These are phyloP conservation scores for Coemansia sp. DNA, from an alignment of 192 early-diverging fungal species.

Conservation along the genomic window DNA sequence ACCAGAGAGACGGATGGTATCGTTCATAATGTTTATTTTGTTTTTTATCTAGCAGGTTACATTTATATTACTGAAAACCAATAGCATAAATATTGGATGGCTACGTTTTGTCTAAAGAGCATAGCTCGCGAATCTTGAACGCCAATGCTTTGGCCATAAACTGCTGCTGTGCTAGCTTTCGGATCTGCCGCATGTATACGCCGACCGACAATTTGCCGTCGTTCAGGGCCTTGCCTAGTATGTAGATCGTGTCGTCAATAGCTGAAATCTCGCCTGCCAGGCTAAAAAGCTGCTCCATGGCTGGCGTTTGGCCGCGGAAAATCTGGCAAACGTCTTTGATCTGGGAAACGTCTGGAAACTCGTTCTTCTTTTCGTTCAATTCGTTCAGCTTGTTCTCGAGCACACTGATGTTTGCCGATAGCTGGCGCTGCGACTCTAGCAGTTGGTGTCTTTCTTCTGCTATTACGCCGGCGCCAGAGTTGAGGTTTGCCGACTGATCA, in stretches of 20 bases:
- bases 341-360: constrained; percentile 34
- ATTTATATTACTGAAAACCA: background rate
- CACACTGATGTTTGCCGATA: constrained; percentile 65
- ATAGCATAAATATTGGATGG: background rate
- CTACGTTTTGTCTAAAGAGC: constrained; percentile 14
- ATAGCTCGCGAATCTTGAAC: constrained; percentile 62
- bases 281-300: constrained; percentile 73
- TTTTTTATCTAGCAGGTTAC: background rate
- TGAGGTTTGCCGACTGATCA: constrained; percentile 65
- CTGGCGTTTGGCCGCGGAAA: constrained; percentile 41
- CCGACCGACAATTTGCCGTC: constrained; percentile 69
- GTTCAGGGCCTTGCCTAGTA: constrained; percentile 75
- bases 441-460: constrained; percentile 62
- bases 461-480: constrained; percentile 68
- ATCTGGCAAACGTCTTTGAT: constrained; percentile 21
- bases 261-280: constrained; percentile 87
- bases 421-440: constrained; percentile 59
- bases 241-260: constrained; percentile 85
- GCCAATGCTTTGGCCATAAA: constrained; percentile 84
- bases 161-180: constrained; percentile 81
- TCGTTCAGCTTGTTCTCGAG: constrained; percentile 66
- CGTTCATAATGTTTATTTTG: background rate
- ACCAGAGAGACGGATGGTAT: background rate
- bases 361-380: constrained; percentile 41
- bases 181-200: constrained; percentile 80